Percentiles rank a stretch among this genome's conserved stretches.
These are phyloP conservation scores for Fusarium aywerte DNA, from an alignment of 2,329 filamentous ascomycete species.

Conservation along the genomic window DNA sequence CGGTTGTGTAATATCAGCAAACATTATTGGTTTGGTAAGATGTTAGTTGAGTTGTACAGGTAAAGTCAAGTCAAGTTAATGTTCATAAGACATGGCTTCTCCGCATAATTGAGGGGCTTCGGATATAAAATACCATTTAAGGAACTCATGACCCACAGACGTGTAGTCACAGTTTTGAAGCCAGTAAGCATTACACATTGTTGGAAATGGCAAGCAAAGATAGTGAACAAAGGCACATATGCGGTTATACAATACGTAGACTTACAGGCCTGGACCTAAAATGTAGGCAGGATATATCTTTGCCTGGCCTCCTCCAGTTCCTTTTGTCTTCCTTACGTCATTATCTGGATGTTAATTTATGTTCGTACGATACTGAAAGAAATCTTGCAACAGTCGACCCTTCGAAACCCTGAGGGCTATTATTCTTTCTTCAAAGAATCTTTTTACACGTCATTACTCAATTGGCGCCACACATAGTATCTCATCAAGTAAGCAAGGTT, in stretches of 20 bases:
- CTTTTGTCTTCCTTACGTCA: no score
- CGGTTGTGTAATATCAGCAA: slow-evolving; percentile 42
- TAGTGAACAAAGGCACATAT: neutral
- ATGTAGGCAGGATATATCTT: neutral
- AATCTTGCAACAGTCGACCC: neutral
- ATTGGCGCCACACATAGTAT: no score
- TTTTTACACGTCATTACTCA: neutral
- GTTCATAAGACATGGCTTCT: neutral
- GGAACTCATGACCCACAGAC: neutral
- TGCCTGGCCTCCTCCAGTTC: accelerated
- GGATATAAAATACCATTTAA: neutral
- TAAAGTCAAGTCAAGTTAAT: neutral
- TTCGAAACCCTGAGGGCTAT: neutral
- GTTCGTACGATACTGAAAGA: no score
- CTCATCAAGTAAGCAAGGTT: accelerated
- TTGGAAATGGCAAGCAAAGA: neutral
- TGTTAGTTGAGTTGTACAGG: neutral
- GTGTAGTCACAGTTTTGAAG: neutral
- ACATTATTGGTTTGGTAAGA: slow-evolving; percentile 21
- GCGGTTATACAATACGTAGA: no score
- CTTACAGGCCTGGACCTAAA: neutral
- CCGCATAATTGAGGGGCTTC: slow-evolving; percentile 10
- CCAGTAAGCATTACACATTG: neutral
- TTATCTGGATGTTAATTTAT: neutral
- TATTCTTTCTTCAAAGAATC: neutral